Evolutionary conservation across 2,329 filamentous ascomycete species (phyloP).

Genomic region (Fusarium euwallaceae): DNA sequence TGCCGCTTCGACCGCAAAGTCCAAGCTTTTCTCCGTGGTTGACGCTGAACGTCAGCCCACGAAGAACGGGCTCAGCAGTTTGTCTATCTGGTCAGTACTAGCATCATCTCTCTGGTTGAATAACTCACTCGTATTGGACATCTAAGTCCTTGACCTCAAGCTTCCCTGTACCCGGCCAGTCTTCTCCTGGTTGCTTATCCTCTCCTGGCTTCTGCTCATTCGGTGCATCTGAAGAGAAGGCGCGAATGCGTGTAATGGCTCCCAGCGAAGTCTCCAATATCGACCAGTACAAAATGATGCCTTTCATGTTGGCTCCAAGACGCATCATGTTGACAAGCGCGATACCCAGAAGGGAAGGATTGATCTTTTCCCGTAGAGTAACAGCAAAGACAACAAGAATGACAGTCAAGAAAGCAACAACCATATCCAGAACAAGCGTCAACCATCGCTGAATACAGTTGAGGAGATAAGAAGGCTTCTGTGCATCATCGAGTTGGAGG

Average conservation of each 20-base stretch:
- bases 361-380: conserved; percentile 47
- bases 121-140: conserved; percentile 48
- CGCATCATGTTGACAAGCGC: conserved; percentile 54
- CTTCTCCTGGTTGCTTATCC: conserved; percentile 13
- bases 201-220: conserved; percentile 40
- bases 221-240: conserved; percentile 45
- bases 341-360: conserved; percentile 52
- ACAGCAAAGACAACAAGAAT: conserved; percentile 54
- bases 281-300: conserved; percentile 47
- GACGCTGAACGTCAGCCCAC: conserved; percentile 49
- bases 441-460: conserved; percentile 67
- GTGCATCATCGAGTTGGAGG: conserved; percentile 58
- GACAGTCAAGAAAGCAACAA: conserved; percentile 63
- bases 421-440: conserved; percentile 63
- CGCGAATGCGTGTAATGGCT: conserved; percentile 47
- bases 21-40: conserved; percentile 54
- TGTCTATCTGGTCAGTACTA: conserved; percentile 17
- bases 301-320: conserved; percentile 45
- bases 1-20: conserved; percentile 61
- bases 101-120: no score
- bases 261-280: conserved; percentile 49
- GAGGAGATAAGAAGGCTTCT: conserved; percentile 66
- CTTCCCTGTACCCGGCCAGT: conserved; percentile 42
- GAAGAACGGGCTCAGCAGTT: conserved; percentile 46
- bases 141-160: conserved; percentile 43